Evolutionary conservation across 495 filamentous ascomycete species (phyloP).

Genomic region (Trichocladium antarcticum): DNA sequence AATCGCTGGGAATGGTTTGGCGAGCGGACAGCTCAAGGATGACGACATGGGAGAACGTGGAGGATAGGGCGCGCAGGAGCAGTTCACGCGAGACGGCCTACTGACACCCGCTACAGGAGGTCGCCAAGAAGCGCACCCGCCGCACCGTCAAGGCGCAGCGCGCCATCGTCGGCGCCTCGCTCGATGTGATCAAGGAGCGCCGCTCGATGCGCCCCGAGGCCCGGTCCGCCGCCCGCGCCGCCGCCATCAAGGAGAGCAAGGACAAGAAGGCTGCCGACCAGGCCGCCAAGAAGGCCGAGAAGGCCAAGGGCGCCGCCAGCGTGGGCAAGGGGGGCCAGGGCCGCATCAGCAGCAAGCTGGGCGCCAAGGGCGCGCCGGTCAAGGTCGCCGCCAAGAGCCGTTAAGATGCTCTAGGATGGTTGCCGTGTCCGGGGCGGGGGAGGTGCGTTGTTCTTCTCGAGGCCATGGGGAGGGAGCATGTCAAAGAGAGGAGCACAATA

Average conservation of each 20-base stretch:
- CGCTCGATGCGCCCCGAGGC: slow-evolving; percentile 86
- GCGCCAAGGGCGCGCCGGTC: slow-evolving; percentile 74
- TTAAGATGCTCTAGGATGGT: slow-evolving; percentile 42
- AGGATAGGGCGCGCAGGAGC: neutral
- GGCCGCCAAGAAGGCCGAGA: slow-evolving; percentile 96
- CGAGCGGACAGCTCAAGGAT: neutral
- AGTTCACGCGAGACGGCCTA: slow-evolving; percentile 9
- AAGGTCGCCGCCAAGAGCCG: slow-evolving; percentile 84
- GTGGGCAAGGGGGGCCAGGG: slow-evolving; percentile 56
- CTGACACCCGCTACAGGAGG: slow-evolving; percentile 63
- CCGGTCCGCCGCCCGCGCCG: slow-evolving; percentile 77
- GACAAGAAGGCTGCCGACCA: slow-evolving; percentile 84
- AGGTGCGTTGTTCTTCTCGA: slow-evolving; percentile 12
- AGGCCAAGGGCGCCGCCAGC: slow-evolving; percentile 80
- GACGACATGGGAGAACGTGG: slow-evolving; percentile 1
- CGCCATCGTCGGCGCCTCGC: slow-evolving; percentile 95
- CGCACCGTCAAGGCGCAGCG: slow-evolving; percentile 97
- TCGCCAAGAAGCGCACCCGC: slow-evolving; percentile 98
- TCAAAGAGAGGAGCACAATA: slow-evolving; percentile 16
- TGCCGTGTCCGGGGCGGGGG: slow-evolving; percentile 9
- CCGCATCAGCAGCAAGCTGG: slow-evolving; percentile 89
- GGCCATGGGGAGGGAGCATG: slow-evolving; percentile 6
- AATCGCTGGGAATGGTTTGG: neutral
- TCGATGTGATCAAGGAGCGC: slow-evolving; percentile 99
- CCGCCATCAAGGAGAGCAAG: slow-evolving; percentile 92